These are phyloP conservation scores for Cyamopsis tetragonoloba DNA, from an alignment of 306 rosid genomes.

Conservation along the genomic window DNA sequence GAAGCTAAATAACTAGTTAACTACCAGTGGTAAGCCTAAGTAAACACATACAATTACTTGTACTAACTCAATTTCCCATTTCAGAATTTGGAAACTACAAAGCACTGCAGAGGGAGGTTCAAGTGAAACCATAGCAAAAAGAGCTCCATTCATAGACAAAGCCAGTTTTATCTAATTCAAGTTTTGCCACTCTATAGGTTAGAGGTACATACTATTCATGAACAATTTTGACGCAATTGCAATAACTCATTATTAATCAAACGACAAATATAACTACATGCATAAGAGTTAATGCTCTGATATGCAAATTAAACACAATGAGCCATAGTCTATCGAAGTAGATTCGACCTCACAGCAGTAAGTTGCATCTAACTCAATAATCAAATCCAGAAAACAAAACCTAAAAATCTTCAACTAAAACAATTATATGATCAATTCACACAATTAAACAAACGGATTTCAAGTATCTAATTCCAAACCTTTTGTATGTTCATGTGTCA, in stretches of 20 bases:
- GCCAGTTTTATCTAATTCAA: background rate
- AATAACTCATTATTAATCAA: too few relatives aligned
- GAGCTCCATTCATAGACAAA: background rate
- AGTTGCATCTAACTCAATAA: background rate
- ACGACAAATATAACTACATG: background rate
- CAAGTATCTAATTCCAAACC: constrained; percentile 32
- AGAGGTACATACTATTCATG: background rate
- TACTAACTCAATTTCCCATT: background rate
- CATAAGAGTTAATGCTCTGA: background rate
- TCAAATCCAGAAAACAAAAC: background rate
- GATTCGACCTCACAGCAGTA: background rate
- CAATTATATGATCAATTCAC: background rate
- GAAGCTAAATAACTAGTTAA: background rate
- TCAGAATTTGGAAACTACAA: background rate
- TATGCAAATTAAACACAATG: too few relatives aligned
- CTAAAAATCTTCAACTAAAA: background rate
- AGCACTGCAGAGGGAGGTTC: background rate
- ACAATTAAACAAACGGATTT: background rate
- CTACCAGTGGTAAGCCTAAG: background rate
- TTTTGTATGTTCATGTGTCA: constrained; percentile 36
- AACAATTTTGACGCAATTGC: background rate
- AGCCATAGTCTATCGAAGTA: too few relatives aligned
- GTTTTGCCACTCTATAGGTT: background rate
- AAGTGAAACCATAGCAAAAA: background rate
- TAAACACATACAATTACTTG: background rate